Percentiles rank a stretch among this genome's conserved stretches.
These are phyloP conservation scores for Spathaspora girioi DNA, from an alignment of 805 yeast species.

Conservation along the genomic window DNA sequence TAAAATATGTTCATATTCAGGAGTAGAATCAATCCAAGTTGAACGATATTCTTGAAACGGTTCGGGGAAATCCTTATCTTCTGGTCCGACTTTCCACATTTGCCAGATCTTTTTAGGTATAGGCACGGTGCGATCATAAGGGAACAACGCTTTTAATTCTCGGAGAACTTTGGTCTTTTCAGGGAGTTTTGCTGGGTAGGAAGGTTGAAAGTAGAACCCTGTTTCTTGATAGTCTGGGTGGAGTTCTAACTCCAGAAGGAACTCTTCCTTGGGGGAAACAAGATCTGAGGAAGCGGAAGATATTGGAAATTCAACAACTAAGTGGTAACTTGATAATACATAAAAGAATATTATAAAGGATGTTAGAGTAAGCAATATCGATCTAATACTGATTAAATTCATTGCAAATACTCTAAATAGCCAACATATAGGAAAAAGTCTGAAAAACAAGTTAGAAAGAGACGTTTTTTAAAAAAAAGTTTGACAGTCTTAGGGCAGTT, in stretches of 20 bases:
- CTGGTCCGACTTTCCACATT: constrained; percentile 67
- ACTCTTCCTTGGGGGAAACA: neutral
- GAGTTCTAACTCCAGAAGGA: neutral
- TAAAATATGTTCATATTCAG: constrained; percentile 74
- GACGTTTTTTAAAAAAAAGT: too few relatives aligned
- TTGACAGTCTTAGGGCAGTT: too few relatives aligned
- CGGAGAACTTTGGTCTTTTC: neutral
- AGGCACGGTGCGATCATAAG: neutral
- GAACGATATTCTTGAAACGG: constrained; percentile 54
- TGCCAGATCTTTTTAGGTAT: constrained; percentile 44
- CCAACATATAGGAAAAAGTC: too few relatives aligned
- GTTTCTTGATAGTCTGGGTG: neutral
- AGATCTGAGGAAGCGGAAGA: too few relatives aligned
- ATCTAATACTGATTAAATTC: too few relatives aligned
- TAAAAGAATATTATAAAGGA: too few relatives aligned
- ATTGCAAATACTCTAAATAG: too few relatives aligned
- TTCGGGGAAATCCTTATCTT: constrained; percentile 57
- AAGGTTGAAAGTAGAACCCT: neutral
- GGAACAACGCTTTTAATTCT: neutral
- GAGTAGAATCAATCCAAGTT: constrained; percentile 68
- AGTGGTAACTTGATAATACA: too few relatives aligned
- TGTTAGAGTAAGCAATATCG: too few relatives aligned
- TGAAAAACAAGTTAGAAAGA: too few relatives aligned
- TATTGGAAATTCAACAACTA: too few relatives aligned
- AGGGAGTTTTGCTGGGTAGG: neutral